Evolutionary conservation across 805 yeast species (phyloP).

Genomic region (Sungouiella thailandica): DNA sequence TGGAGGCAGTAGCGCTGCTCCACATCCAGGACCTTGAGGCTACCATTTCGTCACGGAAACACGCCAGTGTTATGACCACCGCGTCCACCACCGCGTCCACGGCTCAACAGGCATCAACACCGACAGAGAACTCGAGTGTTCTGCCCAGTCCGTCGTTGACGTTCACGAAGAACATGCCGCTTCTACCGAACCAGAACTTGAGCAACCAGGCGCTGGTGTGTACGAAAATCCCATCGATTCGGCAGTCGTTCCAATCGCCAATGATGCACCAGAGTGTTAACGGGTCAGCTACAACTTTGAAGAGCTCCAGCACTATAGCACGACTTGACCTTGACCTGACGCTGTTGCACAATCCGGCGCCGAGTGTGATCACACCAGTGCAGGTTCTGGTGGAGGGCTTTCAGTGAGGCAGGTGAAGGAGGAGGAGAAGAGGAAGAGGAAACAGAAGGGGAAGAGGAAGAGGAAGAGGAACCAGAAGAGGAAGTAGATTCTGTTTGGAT

Average conservation of each 20-base stretch:
- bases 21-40: slow-evolving; percentile 12
- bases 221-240: slow-evolving; percentile 12
- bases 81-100: slow-evolving; percentile 14
- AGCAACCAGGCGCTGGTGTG: slow-evolving; percentile 14
- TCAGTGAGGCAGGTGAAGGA: too few relatives aligned
- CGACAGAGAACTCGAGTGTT: slow-evolving; percentile 3
- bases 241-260: slow-evolving; percentile 9
- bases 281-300: slow-evolving; percentile 21
- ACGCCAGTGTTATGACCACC: slow-evolving; percentile 14
- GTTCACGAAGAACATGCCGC: slow-evolving; percentile 14
- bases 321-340: slow-evolving; percentile 26
- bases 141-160: slow-evolving; percentile 14
- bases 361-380: slow-evolving; percentile 36
- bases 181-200: slow-evolving; percentile 14
- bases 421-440: too few relatives aligned
- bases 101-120: too few relatives aligned
- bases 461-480: too few relatives aligned
- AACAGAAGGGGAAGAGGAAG: too few relatives aligned
- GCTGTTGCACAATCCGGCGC: slow-evolving; percentile 23
- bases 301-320: slow-evolving; percentile 28
- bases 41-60: slow-evolving; percentile 10
- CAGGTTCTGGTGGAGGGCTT: slow-evolving; percentile 29
- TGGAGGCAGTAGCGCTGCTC: slow-evolving; percentile 9
- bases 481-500: too few relatives aligned
- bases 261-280: slow-evolving; percentile 15